Percentiles rank a stretch among this genome's conserved stretches.
Evolutionary conservation across 176 grass and related monocot species (phyloP).

Genomic region (Miscanthus lutarioriparius): DNA sequence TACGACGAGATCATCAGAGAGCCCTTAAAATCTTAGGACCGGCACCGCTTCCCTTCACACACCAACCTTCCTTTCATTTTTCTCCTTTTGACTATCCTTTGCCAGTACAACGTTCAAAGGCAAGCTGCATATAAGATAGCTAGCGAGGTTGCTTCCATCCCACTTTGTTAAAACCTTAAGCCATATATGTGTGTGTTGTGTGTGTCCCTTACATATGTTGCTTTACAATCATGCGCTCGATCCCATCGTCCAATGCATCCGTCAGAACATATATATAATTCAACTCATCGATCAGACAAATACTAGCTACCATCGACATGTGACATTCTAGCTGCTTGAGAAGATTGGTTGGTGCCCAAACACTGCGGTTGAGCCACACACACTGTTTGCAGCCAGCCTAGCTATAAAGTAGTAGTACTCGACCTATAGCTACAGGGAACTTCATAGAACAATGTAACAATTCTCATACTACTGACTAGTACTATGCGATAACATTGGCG

Average conservation of each 20-base stretch:
- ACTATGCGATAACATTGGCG: background rate
- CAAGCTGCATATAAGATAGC: background rate
- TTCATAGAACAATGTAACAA: background rate
- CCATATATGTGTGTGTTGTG: background rate
- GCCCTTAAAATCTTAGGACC: too few relatives aligned
- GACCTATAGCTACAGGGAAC: background rate
- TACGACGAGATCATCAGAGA: too few relatives aligned
- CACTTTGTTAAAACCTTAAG: conserved; percentile 60
- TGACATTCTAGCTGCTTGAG: conserved; percentile 26
- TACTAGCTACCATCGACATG: conserved; percentile 35
- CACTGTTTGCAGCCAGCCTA: conserved; percentile 5
- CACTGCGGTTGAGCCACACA: background rate
- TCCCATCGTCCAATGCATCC: background rate
- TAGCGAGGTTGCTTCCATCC: conserved; percentile 42
- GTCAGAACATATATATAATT: conserved; percentile 7
- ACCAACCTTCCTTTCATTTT: background rate
- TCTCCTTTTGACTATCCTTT: conserved; percentile 20
- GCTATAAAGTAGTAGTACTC: background rate
- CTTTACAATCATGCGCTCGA: conserved; percentile 27
- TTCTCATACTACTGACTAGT: background rate
- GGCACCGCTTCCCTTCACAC: too few relatives aligned
- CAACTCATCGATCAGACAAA: conserved; percentile 26
- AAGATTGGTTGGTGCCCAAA: conserved; percentile 52
- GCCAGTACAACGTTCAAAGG: background rate
- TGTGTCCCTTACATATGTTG: conserved; percentile 20